A percentile compares a stretch with the other conserved stretches of the same genome.
phyloP scores from a whole-genome alignment of 169 alveolate species.

The Toxoplasma gondii region DNA sequence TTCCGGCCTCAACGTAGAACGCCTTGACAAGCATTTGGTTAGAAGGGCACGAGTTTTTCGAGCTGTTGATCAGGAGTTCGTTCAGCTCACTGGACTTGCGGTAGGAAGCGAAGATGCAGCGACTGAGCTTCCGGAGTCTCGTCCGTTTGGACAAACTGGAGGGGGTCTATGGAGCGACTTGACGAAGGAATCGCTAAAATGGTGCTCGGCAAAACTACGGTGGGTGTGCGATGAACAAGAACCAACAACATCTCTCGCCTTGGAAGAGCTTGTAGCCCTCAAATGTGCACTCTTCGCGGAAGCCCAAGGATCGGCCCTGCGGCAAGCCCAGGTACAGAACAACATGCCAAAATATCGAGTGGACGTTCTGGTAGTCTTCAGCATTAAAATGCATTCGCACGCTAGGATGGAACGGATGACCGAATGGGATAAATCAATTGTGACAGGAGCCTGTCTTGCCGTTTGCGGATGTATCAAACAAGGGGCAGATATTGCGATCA shows the following conservation, averaged over 20 bases:
- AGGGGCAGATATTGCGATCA: too few relatives aligned
- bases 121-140: not conserved
- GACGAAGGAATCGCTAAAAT: not conserved
- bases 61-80: not conserved
- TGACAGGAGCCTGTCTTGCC: too few relatives aligned
- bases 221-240: constrained; percentile 33
- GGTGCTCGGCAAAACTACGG: constrained; percentile 25
- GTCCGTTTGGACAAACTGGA: not conserved
- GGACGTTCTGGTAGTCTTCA: too few relatives aligned
- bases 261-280: not conserved
- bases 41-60: not conserved
- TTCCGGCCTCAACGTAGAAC: not conserved
- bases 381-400: too few relatives aligned
- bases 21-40: not conserved
- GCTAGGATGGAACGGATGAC: too few relatives aligned
- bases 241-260: not conserved
- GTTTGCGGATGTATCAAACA: too few relatives aligned
- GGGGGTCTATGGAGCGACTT: not conserved
- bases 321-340: constrained; percentile 7
- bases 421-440: too few relatives aligned
- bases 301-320: not conserved
- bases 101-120: not conserved
- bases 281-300: not conserved
- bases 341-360: too few relatives aligned
- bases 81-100: constrained; percentile 17